Evolutionary conservation across 2,329 filamentous ascomycete genomes (phyloP), one percentile per base, ranked within the genome.

Genomic region (Fusarium sp.): DNA sequence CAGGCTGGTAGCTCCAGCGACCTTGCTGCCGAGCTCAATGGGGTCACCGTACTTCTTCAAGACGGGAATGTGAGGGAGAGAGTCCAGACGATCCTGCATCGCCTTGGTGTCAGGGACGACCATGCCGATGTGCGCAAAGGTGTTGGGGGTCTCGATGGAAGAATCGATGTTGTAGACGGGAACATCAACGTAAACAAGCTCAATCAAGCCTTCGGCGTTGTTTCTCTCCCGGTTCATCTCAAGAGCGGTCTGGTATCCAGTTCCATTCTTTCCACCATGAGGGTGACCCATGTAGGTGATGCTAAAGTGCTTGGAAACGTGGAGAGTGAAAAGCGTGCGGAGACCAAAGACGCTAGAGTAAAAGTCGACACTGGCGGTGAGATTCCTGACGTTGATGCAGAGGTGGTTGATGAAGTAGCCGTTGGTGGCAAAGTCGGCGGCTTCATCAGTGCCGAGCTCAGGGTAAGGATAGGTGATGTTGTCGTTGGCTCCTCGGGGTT

Each of bases 391-490:
- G 14, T 78, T 76, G 43, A 84, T 73, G 52, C 73, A 77, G 23
- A 83, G 63, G 71, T 84, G 81, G 71, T 84, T 84, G 66, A 83
- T 73, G 54, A 78, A 81, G 74, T 81, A 84, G 43, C 82, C 81
- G 1, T 70, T 64, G 8, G 82, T 84, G 8, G 77, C 80, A 5
- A 71, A 71, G 58, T 81, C 76, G 20, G 81, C 74, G 8, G 77
- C 76, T 2, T 73, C 72, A 61, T 83, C 81, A 14, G 39, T 63
- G 6, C 70, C 70, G 0, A 67, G 8, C 18, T 64, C 59, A 8
- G 63, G 35, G 11, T 63, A 66, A 10, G 69, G 66, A 52, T 66
- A 69, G 2, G 37, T 8, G 48, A 43, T 30, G n/a, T 39, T 18
- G 23, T 37, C 66, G 52, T 66, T 68, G 35, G 20, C 27, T 37